Base-by-base conservation (phyloP, 352 stramenopile species). In the Globisporangium perplexum region DNA sequence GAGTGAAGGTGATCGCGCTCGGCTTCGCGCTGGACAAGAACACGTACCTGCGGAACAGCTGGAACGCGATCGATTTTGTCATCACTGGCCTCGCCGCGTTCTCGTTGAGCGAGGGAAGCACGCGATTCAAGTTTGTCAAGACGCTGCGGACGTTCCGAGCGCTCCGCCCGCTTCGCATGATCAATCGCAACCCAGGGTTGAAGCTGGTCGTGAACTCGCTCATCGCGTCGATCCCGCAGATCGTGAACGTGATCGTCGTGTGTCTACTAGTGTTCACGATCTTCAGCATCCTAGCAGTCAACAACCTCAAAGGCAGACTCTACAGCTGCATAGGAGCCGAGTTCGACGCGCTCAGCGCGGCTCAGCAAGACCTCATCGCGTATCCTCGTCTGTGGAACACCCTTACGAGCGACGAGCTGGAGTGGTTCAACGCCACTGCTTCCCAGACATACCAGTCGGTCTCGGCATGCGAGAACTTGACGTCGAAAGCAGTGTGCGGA, bases 51-150 rank as follows among this genome's bases (percentile, higher is more conserved):
- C 70, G 78, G 18, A 86, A 93, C 50, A 63, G 65, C 31, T 98
- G 90, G 88, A 98, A 98, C 60, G 53, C 88, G 8, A 80, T 97
- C 45, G 90, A 97, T 50, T 96, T 97, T 50, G 58, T 88, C 17
- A 93, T 96, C 49, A 92, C 94, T 2, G 45, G 66, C 38, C 53
- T 95, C 58, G 71, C 75, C 51, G 56, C 47, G 55, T 92, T 77
- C 91, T 97, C 71, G 65, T 55, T 78, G 47, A 75, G 52, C 74
- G 93, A 72, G 69, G 96, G 55, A 65, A 62, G 66, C 47, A 58
- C 75, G 23, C 58, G 89, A 39, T 82, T 74, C 62, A 80, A 83
- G 57, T 85, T 84, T 53, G 60, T 86, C 15, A 81, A 83, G 49
- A 75, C 76, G 0, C 59, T 96, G 1, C 72, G 86, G 2, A 81